Conservation (phyloP, 345 rosid species). For the Carallia brachiata region DNA sequence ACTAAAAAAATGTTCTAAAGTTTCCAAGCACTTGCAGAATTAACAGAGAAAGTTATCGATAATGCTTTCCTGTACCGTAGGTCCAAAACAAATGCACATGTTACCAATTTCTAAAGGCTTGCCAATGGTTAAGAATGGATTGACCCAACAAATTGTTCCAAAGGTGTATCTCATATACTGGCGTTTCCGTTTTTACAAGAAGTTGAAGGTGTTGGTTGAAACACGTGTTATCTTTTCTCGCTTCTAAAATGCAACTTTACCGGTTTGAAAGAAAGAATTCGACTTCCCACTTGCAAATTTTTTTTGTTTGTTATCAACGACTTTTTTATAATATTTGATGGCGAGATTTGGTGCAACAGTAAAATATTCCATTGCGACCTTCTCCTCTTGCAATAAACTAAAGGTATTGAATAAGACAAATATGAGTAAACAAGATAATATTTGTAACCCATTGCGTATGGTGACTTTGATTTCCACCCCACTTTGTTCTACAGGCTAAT, state of each 20-base stretch:
- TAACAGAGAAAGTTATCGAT: no score
- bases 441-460: not conserved
- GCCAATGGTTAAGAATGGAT: no score
- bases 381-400: not conserved
- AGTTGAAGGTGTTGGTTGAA: constrained; percentile 19
- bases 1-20: no score
- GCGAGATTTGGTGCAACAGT: rapidly evolving
- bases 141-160: no score
- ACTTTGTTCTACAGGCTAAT: constrained; percentile 1
- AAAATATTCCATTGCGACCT: not conserved
- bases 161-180: not conserved
- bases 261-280: constrained; percentile 5
- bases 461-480: constrained; percentile 6
- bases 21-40: no score
- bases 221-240: constrained; percentile 4
- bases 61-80: no score
- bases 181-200: constrained; percentile 1
- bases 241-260: constrained; percentile 25
- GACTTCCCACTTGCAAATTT: not conserved
- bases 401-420: not conserved
- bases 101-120: no score
- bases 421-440: not conserved
- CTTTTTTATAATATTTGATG: no score
- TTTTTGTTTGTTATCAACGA: not conserved
- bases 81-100: no score